Evolutionary conservation across 768 basidiomycete species (phyloP).

Genomic region (Lentinula detonsa): DNA sequence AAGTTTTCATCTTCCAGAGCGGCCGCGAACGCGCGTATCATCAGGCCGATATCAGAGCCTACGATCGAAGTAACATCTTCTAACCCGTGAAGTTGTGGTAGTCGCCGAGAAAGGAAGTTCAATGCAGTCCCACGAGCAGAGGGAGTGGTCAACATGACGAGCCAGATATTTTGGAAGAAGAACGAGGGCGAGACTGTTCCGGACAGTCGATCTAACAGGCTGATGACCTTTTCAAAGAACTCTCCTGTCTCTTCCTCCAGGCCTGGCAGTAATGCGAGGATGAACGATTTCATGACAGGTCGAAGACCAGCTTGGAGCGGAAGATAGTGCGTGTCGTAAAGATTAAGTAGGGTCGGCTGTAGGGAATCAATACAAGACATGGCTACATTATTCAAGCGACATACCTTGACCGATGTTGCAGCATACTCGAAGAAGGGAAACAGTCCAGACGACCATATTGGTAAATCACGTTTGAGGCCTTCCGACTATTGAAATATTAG

Average conservation of each 20-base stretch:
- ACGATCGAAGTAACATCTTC: slow-evolving; percentile 74
- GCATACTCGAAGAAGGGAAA: slow-evolving; percentile 99
- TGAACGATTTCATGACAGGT: slow-evolving; percentile 91
- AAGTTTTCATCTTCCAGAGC: slow-evolving; percentile 92
- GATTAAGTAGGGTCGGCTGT: slow-evolving; percentile 79
- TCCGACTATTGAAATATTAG: slow-evolving; percentile 54
- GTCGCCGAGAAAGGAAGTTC: slow-evolving; percentile 77
- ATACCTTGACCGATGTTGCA: slow-evolving; percentile 94
- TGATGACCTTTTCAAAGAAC: slow-evolving; percentile 90
- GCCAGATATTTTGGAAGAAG: slow-evolving; percentile 95
- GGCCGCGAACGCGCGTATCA: slow-evolving; percentile 89
- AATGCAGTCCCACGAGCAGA: slow-evolving; percentile 80
- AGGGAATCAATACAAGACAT: slow-evolving; percentile 2
- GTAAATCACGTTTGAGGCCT: slow-evolving; percentile 79
- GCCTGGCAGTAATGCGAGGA: slow-evolving; percentile 89
- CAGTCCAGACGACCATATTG: slow-evolving; percentile 91
- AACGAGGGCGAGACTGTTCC: slow-evolving; percentile 81
- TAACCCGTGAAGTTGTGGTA: slow-evolving; percentile 64
- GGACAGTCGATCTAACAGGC: slow-evolving; percentile 75
- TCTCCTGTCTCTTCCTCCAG: slow-evolving; percentile 97
- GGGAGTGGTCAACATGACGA: slow-evolving; percentile 87
- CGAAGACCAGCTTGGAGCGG: slow-evolving; percentile 77
- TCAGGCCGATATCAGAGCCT: slow-evolving; percentile 84
- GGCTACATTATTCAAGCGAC: slow-evolving; percentile 4
- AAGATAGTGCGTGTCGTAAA: slow-evolving; percentile 92